Base-by-base conservation (phyloP, 495 filamentous ascomycete genomes). In the Lasiosphaeriaceae sp. region DNA sequence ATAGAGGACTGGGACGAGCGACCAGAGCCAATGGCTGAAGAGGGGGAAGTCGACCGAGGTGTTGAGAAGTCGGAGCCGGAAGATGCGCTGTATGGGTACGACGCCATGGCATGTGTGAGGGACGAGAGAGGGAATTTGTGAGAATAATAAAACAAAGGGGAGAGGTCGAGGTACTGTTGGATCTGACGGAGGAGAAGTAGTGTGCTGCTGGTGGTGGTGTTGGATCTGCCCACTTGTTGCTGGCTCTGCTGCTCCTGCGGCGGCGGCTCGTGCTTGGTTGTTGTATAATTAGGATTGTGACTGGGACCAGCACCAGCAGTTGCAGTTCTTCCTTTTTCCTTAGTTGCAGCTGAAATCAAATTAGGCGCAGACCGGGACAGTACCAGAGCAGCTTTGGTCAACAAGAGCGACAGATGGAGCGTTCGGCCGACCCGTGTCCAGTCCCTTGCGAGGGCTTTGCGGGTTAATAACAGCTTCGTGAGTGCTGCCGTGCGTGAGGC, bases 41-140 rank as follows among this genome's bases (percentile, higher is more conserved):
- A 76, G 37, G 79, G 79, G 39, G 80, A 83, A 54, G 71, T 67
- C 11, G 80, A 83, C 64, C 78, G 73, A 60, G 80, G 78, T 21
- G 79, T 81, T 54, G 73, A 76, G 60, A 83, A 67, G 62, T 81
- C 80, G 65, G 78, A 78, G 57, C 65, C 70, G 54, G 68, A 65
- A 17, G 64, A 63, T 68, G 66, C 73, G 59, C 68, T 76, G 61
- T 63, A 66, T 49, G 74, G 66, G 66, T 69, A 74, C 60, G 77
- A 79, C 72, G 78, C 77, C 78, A 81, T 81, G 67, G 74, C 61
- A 71, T 59, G 62, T 58, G 59, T 39, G 60, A 61, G 56, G 22
- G 56, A 17, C 46, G 60, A 55, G 50, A 62, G 54, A 29, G 57
- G 50, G 46, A 60, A 59, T 54, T 17, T 55, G 57, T 61, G 52